Evolutionary conservation across 2,329 filamentous ascomycete genomes (phyloP).

Genomic region (Pseudogymnoascus sp.): DNA sequence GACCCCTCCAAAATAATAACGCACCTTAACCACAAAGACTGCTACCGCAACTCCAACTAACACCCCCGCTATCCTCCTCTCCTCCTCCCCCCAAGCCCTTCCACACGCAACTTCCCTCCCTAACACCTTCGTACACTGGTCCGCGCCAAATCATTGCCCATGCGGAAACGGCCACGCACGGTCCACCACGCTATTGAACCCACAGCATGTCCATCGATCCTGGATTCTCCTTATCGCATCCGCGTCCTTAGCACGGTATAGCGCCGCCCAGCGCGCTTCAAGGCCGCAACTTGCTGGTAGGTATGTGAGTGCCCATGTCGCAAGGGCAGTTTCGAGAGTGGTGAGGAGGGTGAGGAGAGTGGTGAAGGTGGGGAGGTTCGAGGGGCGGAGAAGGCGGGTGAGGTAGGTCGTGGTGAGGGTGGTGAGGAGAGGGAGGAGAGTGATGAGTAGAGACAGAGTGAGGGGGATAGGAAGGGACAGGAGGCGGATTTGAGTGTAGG

Average conservation of each 20-base stretch:
- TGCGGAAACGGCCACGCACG: slow-evolving; percentile 53
- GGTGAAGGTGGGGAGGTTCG: slow-evolving; percentile 17
- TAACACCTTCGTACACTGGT: slow-evolving; percentile 40
- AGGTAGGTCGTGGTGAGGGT: slow-evolving; percentile 20
- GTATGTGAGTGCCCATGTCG: slow-evolving; percentile 25
- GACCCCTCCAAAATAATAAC: slow-evolving; percentile 14
- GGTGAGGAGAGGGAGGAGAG: slow-evolving; percentile 26
- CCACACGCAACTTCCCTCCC: slow-evolving; percentile 41
- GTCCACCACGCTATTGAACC: slow-evolving; percentile 48
- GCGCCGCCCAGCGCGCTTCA: slow-evolving; percentile 44
- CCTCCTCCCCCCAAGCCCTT: slow-evolving; percentile 45
- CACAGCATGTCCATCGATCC: slow-evolving; percentile 58
- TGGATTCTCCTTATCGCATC: slow-evolving; percentile 50
- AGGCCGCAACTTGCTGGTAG: slow-evolving; percentile 41
- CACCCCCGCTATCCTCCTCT: slow-evolving; percentile 45
- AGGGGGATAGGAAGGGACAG: slow-evolving; percentile 26
- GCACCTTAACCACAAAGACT: slow-evolving; percentile 49
- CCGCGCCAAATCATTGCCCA: slow-evolving; percentile 20
- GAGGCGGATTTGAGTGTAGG: slow-evolving; percentile 23
- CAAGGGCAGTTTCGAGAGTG: slow-evolving; percentile 28
- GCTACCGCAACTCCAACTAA: slow-evolving; percentile 45
- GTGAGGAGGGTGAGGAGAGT: slow-evolving; percentile 26
- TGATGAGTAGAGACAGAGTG: slow-evolving; percentile 24
- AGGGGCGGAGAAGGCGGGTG: neutral
- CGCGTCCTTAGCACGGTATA: slow-evolving; percentile 45